phyloP scores from a whole-genome alignment of 257 asterid genomes.

The Scutellaria galericulata region DNA sequence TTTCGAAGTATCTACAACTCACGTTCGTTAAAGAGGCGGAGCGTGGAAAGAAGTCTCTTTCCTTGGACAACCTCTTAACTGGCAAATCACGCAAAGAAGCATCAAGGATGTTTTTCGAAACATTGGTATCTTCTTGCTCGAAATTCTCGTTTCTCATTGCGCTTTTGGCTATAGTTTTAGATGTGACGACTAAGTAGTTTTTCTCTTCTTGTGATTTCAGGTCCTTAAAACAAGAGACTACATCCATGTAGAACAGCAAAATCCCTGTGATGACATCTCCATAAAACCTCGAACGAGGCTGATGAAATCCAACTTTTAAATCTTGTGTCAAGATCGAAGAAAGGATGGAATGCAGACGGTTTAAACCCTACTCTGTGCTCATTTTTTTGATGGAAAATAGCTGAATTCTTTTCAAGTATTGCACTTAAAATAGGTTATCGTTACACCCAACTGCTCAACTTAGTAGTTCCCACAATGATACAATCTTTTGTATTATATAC shows the following conservation, averaged over 20 bases:
- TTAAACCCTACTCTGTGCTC: neutral
- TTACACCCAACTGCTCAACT: slow-evolving; percentile 29
- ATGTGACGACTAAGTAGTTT: neutral
- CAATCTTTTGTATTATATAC: slow-evolving; percentile 34
- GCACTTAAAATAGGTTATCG: slow-evolving; percentile 27
- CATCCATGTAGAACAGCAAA: slow-evolving; percentile 66
- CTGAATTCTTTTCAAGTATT: slow-evolving; percentile 29
- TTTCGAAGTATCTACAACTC: slow-evolving; percentile 77
- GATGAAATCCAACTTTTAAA: slow-evolving; percentile 54
- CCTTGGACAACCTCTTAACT: slow-evolving; percentile 64
- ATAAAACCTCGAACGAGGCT: slow-evolving; percentile 63
- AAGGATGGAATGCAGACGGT: slow-evolving; percentile 28
- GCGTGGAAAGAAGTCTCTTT: slow-evolving; percentile 54
- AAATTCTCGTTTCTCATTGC: neutral
- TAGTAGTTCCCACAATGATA: slow-evolving; percentile 30
- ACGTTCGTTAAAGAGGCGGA: slow-evolving; percentile 64
- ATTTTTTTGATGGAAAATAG: slow-evolving; percentile 29
- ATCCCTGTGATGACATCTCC: slow-evolving; percentile 51
- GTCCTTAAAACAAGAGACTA: slow-evolving; percentile 79
- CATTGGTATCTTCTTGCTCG: slow-evolving; percentile 56
- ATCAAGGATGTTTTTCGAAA: slow-evolving; percentile 81
- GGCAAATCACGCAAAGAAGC: slow-evolving; percentile 91
- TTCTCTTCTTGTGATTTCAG: slow-evolving; percentile 32
- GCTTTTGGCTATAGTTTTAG: slow-evolving; percentile 5
- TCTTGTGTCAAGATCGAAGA: slow-evolving; percentile 9